These are phyloP conservation scores for Mycena sp. DNA, from an alignment of 1,284 basidiomycete species.

Conservation along the genomic window DNA sequence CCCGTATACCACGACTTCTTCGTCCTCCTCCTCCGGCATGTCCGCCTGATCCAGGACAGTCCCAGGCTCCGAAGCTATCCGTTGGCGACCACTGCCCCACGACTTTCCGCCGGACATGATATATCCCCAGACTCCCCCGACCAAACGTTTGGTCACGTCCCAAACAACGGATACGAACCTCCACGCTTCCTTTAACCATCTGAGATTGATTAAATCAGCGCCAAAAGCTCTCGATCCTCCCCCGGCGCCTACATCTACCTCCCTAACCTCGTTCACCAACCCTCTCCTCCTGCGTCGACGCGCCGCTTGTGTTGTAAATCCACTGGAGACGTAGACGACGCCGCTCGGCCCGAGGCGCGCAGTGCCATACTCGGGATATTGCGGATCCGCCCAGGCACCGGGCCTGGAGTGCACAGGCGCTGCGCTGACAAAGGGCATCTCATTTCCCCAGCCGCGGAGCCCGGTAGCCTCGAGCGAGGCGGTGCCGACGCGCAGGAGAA, in stretches of 20 bases:
- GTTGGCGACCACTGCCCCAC: too few species aligned
- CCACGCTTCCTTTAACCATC: slow-evolving; percentile 59
- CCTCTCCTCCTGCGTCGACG: slow-evolving; percentile 40
- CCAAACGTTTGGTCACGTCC: slow-evolving; percentile 9
- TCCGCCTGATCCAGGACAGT: neutral
- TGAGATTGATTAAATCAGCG: slow-evolving; percentile 34
- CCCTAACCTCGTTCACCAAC: slow-evolving; percentile 59
- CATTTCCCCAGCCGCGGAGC: slow-evolving; percentile 76
- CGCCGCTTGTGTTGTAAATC: slow-evolving; percentile 10
- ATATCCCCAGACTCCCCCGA: slow-evolving; percentile 20
- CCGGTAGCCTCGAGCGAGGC: slow-evolving; percentile 79
- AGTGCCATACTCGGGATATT: slow-evolving; percentile 39
- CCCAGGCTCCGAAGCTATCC: too few species aligned
- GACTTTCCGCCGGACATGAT: slow-evolving; percentile 28
- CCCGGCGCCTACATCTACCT: slow-evolving; percentile 45
- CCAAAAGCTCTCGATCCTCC: slow-evolving; percentile 44
- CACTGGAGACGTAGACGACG: slow-evolving; percentile 38
- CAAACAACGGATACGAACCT: slow-evolving; percentile 41
- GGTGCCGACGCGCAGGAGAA: slow-evolving; percentile 74
- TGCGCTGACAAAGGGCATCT: slow-evolving; percentile 64
- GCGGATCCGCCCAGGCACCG: slow-evolving; percentile 26
- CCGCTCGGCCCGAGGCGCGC: slow-evolving; percentile 56
- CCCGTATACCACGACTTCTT: slow-evolving; percentile 54
- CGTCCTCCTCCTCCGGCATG: slow-evolving; percentile 35
- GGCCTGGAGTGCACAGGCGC: slow-evolving; percentile 25